phyloP scores from a whole-genome alignment of 1,139 yeast species.

The Blastobotrys capitulatus region DNA sequence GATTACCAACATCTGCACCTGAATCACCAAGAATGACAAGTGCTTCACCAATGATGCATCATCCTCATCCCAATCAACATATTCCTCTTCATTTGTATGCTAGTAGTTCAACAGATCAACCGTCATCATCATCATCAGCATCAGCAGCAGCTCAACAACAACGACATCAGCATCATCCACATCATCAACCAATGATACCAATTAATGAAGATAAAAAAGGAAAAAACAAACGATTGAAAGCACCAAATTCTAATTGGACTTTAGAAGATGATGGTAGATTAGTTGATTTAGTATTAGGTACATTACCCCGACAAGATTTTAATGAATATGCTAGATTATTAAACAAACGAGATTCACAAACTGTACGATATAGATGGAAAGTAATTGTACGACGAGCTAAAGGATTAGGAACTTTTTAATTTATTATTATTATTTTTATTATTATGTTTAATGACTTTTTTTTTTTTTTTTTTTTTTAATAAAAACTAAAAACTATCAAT shows the following conservation, averaged over 20 bases:
- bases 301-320: constrained; percentile 33
- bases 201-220: constrained; percentile 9
- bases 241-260: constrained; percentile 33
- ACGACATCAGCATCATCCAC: neutral
- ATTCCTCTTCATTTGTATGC: neutral
- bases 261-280: constrained; percentile 30
- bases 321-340: constrained; percentile 31
- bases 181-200: too few species aligned
- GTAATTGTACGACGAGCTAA: constrained; percentile 31
- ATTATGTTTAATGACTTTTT: neutral
- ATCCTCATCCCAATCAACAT: neutral
- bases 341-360: constrained; percentile 33
- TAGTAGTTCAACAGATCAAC: neutral
- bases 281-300: constrained; percentile 30
- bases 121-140: constrained; percentile 1
- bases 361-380: constrained; percentile 35
- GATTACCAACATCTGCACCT: neutral
- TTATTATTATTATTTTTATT: neutral
- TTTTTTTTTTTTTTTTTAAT: neutral
- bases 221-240: constrained; percentile 25
- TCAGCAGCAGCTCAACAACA: too few species aligned
- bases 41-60: neutral
- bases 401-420: constrained; percentile 16
- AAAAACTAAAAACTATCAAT: too few species aligned
- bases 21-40: neutral